Evolutionary conservation across 2,329 filamentous ascomycete species (phyloP).

Genomic region (Nemania sp.): DNA sequence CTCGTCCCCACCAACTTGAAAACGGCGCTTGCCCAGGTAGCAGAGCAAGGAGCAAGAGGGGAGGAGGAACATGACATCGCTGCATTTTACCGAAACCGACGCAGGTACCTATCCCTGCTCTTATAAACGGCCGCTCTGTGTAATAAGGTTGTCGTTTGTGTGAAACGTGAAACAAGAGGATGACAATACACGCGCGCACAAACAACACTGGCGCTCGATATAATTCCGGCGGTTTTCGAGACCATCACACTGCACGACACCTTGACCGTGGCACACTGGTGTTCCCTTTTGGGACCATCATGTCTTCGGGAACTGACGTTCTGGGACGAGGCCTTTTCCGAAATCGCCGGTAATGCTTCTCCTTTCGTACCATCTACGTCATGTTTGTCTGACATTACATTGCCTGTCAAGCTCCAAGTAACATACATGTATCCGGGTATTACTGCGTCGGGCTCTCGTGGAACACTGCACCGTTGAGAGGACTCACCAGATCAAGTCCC

Average conservation of each 20-base stretch:
- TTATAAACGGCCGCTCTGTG: constrained; percentile 3
- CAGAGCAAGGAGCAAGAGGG: too few species aligned
- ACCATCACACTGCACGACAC: constrained; percentile 20
- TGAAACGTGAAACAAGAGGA: too few species aligned
- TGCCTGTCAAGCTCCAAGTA: constrained; percentile 11
- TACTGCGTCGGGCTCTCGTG: constrained; percentile 14
- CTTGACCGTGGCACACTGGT: constrained; percentile 15
- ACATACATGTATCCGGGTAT: constrained; percentile 20
- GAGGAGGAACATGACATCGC: background rate
- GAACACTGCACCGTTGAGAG: constrained; percentile 15
- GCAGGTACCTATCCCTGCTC: background rate
- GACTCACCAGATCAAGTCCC: background rate
- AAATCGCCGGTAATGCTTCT: constrained; percentile 11
- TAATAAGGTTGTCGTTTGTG: constrained; percentile 15
- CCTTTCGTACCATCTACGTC: constrained; percentile 19
- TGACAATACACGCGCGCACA: constrained; percentile 17
- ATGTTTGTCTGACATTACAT: constrained; percentile 19
- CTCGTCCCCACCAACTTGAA: background rate
- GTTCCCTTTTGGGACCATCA: constrained; percentile 16
- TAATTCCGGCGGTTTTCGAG: constrained; percentile 18
- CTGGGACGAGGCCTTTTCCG: constrained; percentile 18
- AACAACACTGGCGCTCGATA: constrained; percentile 18
- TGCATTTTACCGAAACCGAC: constrained; percentile 8
- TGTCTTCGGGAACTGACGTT: constrained; percentile 17
- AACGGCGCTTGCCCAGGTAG: background rate